Base-by-base conservation (phyloP, 306 rosid genomes). In the Lathyrus aphaca region DNA sequence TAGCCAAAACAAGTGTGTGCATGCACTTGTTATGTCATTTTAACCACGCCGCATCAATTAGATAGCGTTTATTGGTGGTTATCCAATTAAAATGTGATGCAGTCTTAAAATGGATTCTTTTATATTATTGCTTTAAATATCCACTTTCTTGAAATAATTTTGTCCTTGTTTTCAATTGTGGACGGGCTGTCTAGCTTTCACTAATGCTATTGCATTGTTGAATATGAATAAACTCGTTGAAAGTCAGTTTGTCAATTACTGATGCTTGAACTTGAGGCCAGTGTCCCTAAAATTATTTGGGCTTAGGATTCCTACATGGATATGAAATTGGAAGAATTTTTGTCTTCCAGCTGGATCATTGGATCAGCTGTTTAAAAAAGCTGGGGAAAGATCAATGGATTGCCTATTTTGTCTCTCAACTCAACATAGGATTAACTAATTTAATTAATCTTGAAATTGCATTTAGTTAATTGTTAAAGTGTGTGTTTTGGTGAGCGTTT, bases 11-110 rank as follows among this genome's bases (percentile, higher is more conserved):
- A 5, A 6, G 64, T 40, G 25, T 27, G 10, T 40, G 70, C 12
- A 19, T 39, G 45, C 54, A 48, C 60, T n/a, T 76, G n/a, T 62
- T 42, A 45, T 40, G 59, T 50, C 17, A 12, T 39, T 50, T 75
- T 25, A 29, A 50, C 56, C 14, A 18, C 10, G 29, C 56, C 9
- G 56, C 56, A 50, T 50, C 21, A 18, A 50, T 18, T 17, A 18
- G 29, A 10, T 23, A 50, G 6, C 5, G 10, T 50, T 50, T 50
- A 50, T 46, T 15, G 53, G 53, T 7, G 53, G 21, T 46, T 50
- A 45, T 45, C 11, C 29, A 4, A 50, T 50, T 50, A 50, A 50
- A 50, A 50, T 50, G 6, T 48, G 56, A 50, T 17, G 56, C 14
- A 50, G 6, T 50, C 56, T 18, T 18, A 17, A 11, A 17, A 3